Percentiles rank a stretch among this genome's conserved stretches.
These are phyloP conservation scores for Trichoderma oligosporum DNA, from an alignment of 2,329 filamentous ascomycete genomes.

Conservation along the genomic window DNA sequence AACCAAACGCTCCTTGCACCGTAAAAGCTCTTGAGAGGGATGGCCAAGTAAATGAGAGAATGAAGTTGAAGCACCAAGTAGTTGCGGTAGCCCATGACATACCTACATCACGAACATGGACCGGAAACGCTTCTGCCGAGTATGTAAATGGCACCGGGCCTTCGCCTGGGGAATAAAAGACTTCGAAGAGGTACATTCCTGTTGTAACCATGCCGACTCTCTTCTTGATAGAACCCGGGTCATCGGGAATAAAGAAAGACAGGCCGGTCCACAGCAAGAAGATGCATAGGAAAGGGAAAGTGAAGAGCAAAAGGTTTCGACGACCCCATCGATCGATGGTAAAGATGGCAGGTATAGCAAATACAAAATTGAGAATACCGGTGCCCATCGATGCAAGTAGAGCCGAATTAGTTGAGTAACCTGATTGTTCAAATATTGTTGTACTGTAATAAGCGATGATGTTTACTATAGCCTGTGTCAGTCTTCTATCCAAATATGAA, in stretches of 20 bases:
- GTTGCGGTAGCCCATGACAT: constrained; percentile 40
- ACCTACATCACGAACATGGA: constrained; percentile 37
- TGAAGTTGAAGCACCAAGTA: constrained; percentile 31
- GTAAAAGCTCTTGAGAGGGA: constrained; percentile 33
- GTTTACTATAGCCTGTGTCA: constrained; percentile 21
- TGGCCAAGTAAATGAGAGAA: constrained; percentile 32
- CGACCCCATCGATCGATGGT: constrained; percentile 30
- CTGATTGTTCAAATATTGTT: constrained; percentile 29
- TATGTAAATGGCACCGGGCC: constrained; percentile 39
- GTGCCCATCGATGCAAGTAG: constrained; percentile 34
- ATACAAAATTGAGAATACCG: constrained; percentile 27
- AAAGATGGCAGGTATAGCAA: constrained; percentile 33
- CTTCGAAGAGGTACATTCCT: constrained; percentile 37
- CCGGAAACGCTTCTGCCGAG: constrained; percentile 38
- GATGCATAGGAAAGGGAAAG: constrained; percentile 35
- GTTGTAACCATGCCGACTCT: constrained; percentile 33
- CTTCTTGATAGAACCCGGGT: constrained; percentile 20
- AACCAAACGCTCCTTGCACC: constrained; percentile 35
- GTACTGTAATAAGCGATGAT: constrained; percentile 34
- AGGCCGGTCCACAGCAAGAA: constrained; percentile 33
- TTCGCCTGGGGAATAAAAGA: constrained; percentile 36
- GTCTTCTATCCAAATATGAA: neutral
- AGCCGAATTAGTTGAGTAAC: constrained; percentile 29
- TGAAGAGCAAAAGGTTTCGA: constrained; percentile 28
- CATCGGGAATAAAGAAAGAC: constrained; percentile 29